Evolutionary conservation across 169 alveolate genomes (phyloP).

Genomic region (Prorocentrum cordatum): DNA sequence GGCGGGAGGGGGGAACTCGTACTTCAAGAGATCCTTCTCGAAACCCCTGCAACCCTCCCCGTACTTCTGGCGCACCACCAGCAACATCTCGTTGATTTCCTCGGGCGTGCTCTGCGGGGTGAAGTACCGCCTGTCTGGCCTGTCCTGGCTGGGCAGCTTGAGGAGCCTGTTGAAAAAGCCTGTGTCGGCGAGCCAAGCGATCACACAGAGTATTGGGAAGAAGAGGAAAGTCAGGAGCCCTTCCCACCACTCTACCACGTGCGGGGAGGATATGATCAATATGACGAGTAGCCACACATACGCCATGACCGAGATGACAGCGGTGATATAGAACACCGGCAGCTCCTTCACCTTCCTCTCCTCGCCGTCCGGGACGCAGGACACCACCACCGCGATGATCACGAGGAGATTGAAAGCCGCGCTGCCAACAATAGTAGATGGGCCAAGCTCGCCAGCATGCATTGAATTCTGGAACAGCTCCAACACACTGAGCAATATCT

Average conservation of each 20-base stretch:
- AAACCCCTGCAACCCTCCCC: too few relatives aligned
- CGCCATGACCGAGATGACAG: not conserved
- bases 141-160: too few relatives aligned
- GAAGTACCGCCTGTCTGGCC: too few relatives aligned
- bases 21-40: too few relatives aligned
- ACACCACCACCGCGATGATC: constrained; percentile 65
- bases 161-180: too few relatives aligned
- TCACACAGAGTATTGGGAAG: too few relatives aligned
- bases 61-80: too few relatives aligned
- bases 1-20: too few relatives aligned
- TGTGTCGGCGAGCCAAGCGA: too few relatives aligned
- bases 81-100: too few relatives aligned
- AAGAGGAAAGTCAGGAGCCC: too few relatives aligned
- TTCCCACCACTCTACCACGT: not conserved
- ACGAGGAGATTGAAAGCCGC: constrained; percentile 73
- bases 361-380: constrained; percentile 62
- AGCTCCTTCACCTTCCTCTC: not conserved
- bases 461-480: constrained; percentile 35
- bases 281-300: not conserved
- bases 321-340: constrained; percentile 2
- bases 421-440: constrained; percentile 71
- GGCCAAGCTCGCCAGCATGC: not conserved
- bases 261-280: not conserved
- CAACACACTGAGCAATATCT: constrained; percentile 69
- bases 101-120: too few relatives aligned